Percentiles rank a stretch among this genome's conserved stretches.
Evolutionary conservation across 2,329 filamentous ascomycete species (phyloP).

Genomic region (Talaromyces sp.): DNA sequence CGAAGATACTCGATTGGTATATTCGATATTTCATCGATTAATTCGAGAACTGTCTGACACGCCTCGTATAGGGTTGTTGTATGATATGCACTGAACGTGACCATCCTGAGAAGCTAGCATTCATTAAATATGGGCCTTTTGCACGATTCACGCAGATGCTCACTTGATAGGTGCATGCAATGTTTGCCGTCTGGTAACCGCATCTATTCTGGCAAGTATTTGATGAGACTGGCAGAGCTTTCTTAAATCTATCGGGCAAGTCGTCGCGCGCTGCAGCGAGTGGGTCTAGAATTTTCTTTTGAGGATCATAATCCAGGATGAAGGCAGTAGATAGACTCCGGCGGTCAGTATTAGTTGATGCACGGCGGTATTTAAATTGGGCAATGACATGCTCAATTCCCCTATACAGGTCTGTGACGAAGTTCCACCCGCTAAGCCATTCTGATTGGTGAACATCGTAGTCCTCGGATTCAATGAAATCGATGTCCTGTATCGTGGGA

Average conservation of each 20-base stretch:
- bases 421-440: constrained; percentile 11
- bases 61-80: constrained; percentile 11
- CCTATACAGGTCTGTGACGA: constrained; percentile 9
- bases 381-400: constrained; percentile 11
- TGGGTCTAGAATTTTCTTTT: constrained; percentile 8
- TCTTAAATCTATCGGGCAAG: constrained; percentile 5
- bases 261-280: constrained; percentile 1
- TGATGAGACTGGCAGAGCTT: constrained; percentile 7
- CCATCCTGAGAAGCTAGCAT: constrained; percentile 5
- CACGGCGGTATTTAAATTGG: constrained; percentile 7
- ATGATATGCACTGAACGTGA: constrained; percentile 9
- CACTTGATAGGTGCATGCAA: constrained; percentile 10
- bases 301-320: constrained; percentile 7
- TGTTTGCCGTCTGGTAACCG: constrained; percentile 10
- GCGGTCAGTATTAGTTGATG: neutral
- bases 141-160: neutral
- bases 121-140: neutral
- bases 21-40: constrained; percentile 11
- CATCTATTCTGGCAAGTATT: neutral
- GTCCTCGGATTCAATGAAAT: neutral
- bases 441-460: neutral
- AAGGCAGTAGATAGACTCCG: constrained; percentile 8
- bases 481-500: constrained; percentile 3
- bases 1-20: constrained; percentile 13
- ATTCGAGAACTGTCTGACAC: constrained; percentile 10